Evolutionary conservation across 2,329 filamentous ascomycete genomes (phyloP).

Genomic region (Monosporascus sp.): DNA sequence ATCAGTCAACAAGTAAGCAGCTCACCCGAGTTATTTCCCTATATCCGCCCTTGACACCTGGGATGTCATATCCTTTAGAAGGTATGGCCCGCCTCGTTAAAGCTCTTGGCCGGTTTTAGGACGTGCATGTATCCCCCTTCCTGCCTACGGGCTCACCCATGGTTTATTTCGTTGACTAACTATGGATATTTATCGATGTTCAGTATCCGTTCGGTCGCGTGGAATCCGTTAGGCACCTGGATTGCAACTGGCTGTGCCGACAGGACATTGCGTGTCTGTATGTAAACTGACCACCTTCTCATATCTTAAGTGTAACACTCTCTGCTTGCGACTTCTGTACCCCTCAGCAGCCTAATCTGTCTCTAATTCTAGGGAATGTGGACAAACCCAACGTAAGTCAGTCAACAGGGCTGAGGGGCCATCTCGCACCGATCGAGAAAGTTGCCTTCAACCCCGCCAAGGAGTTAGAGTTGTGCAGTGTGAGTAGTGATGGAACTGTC

Average conservation of each 20-base stretch:
- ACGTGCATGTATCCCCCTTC: too few species aligned
- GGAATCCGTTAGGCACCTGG: slow-evolving; percentile 80
- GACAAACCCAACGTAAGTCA: slow-evolving; percentile 69
- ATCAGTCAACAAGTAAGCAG: slow-evolving; percentile 23
- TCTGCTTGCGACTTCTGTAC: not conserved
- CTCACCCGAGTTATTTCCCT: too few species aligned
- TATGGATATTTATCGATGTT: slow-evolving; percentile 6
- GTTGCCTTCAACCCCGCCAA: slow-evolving; percentile 73
- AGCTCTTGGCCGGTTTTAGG: too few species aligned
- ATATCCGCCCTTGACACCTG: too few species aligned
- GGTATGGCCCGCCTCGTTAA: too few species aligned
- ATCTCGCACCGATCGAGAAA: slow-evolving; percentile 62
- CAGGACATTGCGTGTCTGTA: slow-evolving; percentile 68
- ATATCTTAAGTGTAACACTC: not conserved
- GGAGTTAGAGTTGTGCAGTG: slow-evolving; percentile 71
- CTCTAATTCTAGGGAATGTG: slow-evolving; percentile 56
- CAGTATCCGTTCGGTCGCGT: slow-evolving; percentile 75
- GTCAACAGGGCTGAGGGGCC: slow-evolving; percentile 69
- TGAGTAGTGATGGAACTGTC: slow-evolving; percentile 67
- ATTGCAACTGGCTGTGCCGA: slow-evolving; percentile 76
- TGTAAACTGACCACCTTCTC: slow-evolving; percentile 22
- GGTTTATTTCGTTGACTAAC: not conserved
- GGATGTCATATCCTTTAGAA: too few species aligned
- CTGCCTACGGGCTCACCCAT: not conserved
- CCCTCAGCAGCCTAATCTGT: not conserved